Conservation (phyloP, 768 basidiomycete species). For the Leucogyrophana mollusca region DNA sequence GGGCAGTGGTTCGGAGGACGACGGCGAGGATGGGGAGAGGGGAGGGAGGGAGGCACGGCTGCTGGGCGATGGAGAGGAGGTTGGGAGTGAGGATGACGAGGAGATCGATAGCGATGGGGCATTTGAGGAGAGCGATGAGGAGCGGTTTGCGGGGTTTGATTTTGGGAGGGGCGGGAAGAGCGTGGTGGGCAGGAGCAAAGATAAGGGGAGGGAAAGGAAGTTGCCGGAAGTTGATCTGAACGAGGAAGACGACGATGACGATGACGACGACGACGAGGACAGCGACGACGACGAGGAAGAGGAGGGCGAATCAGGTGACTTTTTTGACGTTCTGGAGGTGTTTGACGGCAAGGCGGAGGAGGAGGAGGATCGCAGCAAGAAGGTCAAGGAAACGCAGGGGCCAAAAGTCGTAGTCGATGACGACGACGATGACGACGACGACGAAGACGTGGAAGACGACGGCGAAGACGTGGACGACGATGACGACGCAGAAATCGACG, state of each 20-base stretch:
- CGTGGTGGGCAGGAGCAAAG: conserved; percentile 27
- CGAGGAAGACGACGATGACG: conserved; percentile 45
- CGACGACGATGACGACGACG: conserved; percentile 21
- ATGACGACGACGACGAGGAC: conserved; percentile 30
- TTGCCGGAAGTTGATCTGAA: conserved; percentile 65
- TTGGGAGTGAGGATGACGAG: conserved; percentile 76
- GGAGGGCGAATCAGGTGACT: conserved; percentile 50
- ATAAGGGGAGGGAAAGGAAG: conserved; percentile 31
- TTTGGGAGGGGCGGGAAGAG: conserved; percentile 32
- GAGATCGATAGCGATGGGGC: conserved; percentile 85
- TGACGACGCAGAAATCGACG: conserved; percentile 46
- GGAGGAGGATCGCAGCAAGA: conserved; percentile 49
- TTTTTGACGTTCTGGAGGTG: conserved; percentile 64
- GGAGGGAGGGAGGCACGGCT: conserved; percentile 44
- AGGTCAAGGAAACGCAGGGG: conserved; percentile 63
- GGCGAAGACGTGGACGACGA: conserved; percentile 34
- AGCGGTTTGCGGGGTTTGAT: conserved; percentile 66
- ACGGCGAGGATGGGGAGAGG: conserved; percentile 34
- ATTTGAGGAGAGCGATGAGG: conserved; percentile 79
- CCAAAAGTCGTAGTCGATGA: conserved; percentile 44
- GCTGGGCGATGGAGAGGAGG: conserved; percentile 49
- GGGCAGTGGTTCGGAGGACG: conserved; percentile 40
- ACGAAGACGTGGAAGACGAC: conserved; percentile 36
- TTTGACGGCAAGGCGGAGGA: conserved; percentile 61
- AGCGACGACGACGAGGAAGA: conserved; percentile 43